Conservation (phyloP, 306 rosid genomes). For the Fragaria iinumae region DNA sequence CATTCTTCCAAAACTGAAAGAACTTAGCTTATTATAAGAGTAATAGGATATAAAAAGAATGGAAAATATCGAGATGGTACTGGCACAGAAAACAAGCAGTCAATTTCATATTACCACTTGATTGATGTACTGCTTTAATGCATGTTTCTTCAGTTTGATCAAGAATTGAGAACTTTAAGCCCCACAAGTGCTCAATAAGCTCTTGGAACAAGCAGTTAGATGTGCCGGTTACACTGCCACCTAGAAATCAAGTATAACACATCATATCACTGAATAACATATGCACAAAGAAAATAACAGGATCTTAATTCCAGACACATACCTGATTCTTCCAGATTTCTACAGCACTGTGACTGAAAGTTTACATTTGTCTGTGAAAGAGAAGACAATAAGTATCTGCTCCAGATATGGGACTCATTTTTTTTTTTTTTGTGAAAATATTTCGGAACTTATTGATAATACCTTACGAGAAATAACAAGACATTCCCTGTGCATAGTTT, state of each 20-base stretch:
- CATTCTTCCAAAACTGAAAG: background rate
- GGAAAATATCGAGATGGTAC: background rate
- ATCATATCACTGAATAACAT: slow-evolving; percentile 27
- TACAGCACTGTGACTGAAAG: slow-evolving; percentile 44
- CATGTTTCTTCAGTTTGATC: slow-evolving; percentile 49
- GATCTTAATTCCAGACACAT: slow-evolving; percentile 32
- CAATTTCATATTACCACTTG: slow-evolving; percentile 58
- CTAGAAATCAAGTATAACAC: slow-evolving; percentile 38
- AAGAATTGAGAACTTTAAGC: slow-evolving; percentile 66
- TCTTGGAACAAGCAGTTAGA: slow-evolving; percentile 53
- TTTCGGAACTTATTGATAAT: slow-evolving; percentile 10
- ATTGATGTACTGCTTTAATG: slow-evolving; percentile 62
- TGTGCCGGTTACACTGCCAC: slow-evolving; percentile 29
- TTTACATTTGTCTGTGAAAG: slow-evolving; percentile 31
- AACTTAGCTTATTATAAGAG: too few relatives aligned
- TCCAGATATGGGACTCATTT: background rate
- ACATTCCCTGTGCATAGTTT: slow-evolving; percentile 34
- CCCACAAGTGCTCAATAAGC: slow-evolving; percentile 67
- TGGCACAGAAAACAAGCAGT: background rate
- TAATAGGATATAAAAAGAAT: background rate
- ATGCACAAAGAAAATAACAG: slow-evolving; percentile 14
- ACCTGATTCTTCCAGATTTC: slow-evolving; percentile 56
- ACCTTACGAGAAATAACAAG: slow-evolving; percentile 26
- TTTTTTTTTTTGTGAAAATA: background rate
- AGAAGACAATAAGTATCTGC: slow-evolving; percentile 20